Evolutionary conservation across 2,329 filamentous ascomycete genomes (phyloP), one percentile per base, ranked within the genome.

Genomic region (Ceratocystis colombiana): DNA sequence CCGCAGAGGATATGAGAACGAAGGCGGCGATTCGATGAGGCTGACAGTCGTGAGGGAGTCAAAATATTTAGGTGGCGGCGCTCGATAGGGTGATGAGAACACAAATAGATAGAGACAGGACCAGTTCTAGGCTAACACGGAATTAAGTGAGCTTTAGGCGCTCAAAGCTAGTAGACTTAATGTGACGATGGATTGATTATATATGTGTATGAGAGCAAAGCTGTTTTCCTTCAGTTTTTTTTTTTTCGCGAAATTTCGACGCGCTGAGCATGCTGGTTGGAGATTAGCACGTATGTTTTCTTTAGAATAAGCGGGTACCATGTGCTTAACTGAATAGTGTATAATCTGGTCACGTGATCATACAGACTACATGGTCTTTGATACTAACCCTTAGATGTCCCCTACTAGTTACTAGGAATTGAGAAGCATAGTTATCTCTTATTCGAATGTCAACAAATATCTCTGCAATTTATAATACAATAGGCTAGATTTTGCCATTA

Each of bases 191-290:
- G 28, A 10, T 37, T 59, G 53, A 22, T 22, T 28, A 17, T 25
- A 57, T 41, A 41, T 41, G 37, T 41, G 37, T 15, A 41, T 41
- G 10, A 41, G 37, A 41, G 37, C 37, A 12, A 41, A 41, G 10
- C 10, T 15, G 37, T 41, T 41, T 41, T 41, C 3, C 37, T 41
- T 41, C 37, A 41, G 3, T 10, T 37, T 57, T 59, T 59, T 59
- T 59, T 59, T 63, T 50, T 50, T 63, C 61, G 61, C 44, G 61
- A 63, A 63, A 48, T 63, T 63, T 63, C 41, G 61, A 63, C 46
- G 28, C 44, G 25, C 25, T 63, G 30, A 15, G 44, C 17, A 28
- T 63, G 22, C 50, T 53, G 2, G 44, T 37, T 50, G 28, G 44
- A 48, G 28, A 20, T 33, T n/a, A 30, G 28, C 12, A 20, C 25